Percentiles rank a stretch among this genome's conserved stretches.
Conservation (phyloP, 805 yeast genomes). For the Suhomyces pyralidae region DNA sequence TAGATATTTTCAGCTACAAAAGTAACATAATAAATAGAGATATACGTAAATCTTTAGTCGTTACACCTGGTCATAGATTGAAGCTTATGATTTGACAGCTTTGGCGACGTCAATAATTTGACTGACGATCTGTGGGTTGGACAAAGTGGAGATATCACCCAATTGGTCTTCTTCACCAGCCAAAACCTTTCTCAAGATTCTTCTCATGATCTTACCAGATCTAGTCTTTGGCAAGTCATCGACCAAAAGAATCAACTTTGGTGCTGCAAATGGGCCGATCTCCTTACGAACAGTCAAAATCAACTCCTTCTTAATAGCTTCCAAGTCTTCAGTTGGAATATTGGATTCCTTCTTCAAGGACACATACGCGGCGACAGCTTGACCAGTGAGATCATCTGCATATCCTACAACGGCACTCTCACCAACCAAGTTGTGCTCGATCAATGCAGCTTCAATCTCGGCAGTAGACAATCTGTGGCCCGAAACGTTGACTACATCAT, state of each 20-base stretch:
- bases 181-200: conserved; percentile 89
- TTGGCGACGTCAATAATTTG: conserved; percentile 70
- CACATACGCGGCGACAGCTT: conserved; percentile 94
- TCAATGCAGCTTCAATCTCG: conserved; percentile 90
- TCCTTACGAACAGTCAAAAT: conserved; percentile 86
- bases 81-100: conserved; percentile 15
- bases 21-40: neutral
- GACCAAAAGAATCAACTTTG: conserved; percentile 79
- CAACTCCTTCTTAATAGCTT: conserved; percentile 67
- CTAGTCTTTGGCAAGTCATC: conserved; percentile 96
- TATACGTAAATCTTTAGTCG: neutral
- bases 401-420: conserved; percentile 98
- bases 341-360: conserved; percentile 59
- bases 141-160: conserved; percentile 88
- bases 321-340: conserved; percentile 42
- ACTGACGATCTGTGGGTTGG: conserved; percentile 82
- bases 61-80: neutral
- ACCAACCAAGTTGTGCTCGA: conserved; percentile 74
- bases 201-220: conserved; percentile 98
- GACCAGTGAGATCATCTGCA: conserved; percentile 94
- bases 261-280: conserved; percentile 95
- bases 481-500: conserved; percentile 95
- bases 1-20: neutral
- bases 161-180: conserved; percentile 89
- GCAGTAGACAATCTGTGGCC: conserved; percentile 99